Evolutionary conservation across 2,329 filamentous ascomycete species (phyloP), one percentile per base, ranked within the genome.

Genomic region (Sporothrix brasiliensis): DNA sequence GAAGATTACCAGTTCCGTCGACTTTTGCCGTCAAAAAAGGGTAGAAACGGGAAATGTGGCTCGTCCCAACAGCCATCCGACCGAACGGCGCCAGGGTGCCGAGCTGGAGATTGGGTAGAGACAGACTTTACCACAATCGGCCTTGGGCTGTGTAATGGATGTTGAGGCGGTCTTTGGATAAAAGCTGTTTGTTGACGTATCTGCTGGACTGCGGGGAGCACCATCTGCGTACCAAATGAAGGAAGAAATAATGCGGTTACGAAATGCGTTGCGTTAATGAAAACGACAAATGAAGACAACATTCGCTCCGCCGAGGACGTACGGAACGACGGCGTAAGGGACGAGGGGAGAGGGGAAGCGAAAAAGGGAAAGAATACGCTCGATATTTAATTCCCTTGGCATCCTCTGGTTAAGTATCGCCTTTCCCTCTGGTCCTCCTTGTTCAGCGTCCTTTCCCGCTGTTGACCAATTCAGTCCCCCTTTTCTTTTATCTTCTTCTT

Each of bases 81-180:
- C 67, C 67, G 67, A 68, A 21, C 67, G 67, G 67, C 53, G 39
- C 16, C 67, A 58, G 53, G 21, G 53, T 68, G 50, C 67, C 67
- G 67, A 56, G 50, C 19, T 47, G 24, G 14, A 58, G 24, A 68
- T 68, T 49, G 39, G 14, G n/a, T 7, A 30, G 16, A 30, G 1
- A 14, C 2, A 39, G 44, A 66, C 21, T 34, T 11, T 52, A 66
- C 4, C 27, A 13, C 27, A 13, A 1, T n/a, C 9, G n/a, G 44
- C 52, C 4, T 34, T 30, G 27, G 27, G 5, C 27, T 49, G 11
- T 66, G 27, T 39, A 52, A 49, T n/a, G 24, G 60, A 63, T 6
- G 6, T 5, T 11, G 41, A 30, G 27, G 13, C 21, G 47, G 9
- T 49, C 27, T 66, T 52, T 10, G 63, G 47, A 52, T 66, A 66